phyloP scores from a whole-genome alignment of 2,329 filamentous ascomycete species.

The Stagonosporopsis tanaceti region DNA sequence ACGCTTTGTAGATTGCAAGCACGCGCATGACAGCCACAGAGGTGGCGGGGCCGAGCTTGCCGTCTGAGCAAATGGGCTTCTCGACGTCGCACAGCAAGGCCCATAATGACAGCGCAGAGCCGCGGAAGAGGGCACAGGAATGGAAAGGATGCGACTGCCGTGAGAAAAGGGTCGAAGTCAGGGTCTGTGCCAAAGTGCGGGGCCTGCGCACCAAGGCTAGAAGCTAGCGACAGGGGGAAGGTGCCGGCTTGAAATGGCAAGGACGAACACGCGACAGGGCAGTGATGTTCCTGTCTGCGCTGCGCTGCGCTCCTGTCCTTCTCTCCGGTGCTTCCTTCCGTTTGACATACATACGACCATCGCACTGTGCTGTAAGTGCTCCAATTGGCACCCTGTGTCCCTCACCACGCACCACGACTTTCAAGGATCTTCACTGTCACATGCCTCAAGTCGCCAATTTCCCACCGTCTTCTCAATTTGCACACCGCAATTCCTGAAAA shows the following conservation, averaged over 20 bases:
- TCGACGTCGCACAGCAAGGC: slow-evolving; percentile 2
- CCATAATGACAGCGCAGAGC: background rate
- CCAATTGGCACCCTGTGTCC: slow-evolving; percentile 4
- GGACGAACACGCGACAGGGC: slow-evolving; percentile 18
- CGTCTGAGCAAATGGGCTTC: slow-evolving; percentile 5
- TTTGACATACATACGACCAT: background rate
- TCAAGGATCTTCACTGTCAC: slow-evolving; percentile 6
- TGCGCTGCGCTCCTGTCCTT: slow-evolving; percentile 8
- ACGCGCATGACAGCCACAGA: slow-evolving; percentile 17
- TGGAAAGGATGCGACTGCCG: slow-evolving; percentile 1
- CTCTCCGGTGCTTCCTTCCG: slow-evolving; percentile 1
- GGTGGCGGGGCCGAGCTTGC: slow-evolving; percentile 14
- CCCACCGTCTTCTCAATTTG: slow-evolving; percentile 16
- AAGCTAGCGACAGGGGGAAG: slow-evolving; percentile 6
- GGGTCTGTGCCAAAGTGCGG: slow-evolving; percentile 14
- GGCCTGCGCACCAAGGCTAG: slow-evolving; percentile 12
- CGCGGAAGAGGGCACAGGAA: background rate
- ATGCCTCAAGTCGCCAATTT: slow-evolving; percentile 9
- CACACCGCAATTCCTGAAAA: slow-evolving; percentile 15
- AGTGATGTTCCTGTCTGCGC: slow-evolving; percentile 13
- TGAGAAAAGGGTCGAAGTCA: slow-evolving; percentile 3
- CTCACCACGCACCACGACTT: background rate
- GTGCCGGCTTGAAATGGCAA: slow-evolving; percentile 8
- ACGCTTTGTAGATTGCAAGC: slow-evolving; percentile 16
- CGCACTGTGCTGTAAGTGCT: slow-evolving; percentile 4